phyloP scores from a whole-genome alignment of 2,329 filamentous ascomycete species.

The Diaporthe ilicicola region DNA sequence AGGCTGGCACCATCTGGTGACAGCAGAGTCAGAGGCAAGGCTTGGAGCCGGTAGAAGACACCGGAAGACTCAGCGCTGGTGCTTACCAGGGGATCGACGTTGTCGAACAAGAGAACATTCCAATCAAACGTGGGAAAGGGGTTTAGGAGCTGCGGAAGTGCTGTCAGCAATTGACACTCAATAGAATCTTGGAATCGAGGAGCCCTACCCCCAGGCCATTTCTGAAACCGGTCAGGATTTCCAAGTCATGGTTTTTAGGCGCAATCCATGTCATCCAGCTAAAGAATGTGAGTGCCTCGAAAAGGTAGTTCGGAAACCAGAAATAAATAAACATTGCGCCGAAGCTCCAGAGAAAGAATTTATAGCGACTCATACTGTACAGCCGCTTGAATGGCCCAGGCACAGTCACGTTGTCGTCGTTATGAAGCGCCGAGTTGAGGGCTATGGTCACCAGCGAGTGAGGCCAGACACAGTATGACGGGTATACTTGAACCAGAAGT shows the following conservation, averaged over 20 bases:
- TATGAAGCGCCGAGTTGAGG: slow-evolving; percentile 57
- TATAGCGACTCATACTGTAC: slow-evolving; percentile 53
- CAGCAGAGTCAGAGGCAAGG: background rate
- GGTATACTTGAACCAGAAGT: slow-evolving; percentile 46
- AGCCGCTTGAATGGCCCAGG: slow-evolving; percentile 42
- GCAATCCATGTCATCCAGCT: slow-evolving; percentile 64
- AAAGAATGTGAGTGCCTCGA: slow-evolving; percentile 55
- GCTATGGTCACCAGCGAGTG: slow-evolving; percentile 55
- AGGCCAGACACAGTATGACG: slow-evolving; percentile 62
- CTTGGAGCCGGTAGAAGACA: slow-evolving; percentile 41
- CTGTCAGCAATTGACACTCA: background rate
- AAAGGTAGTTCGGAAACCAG: slow-evolving; percentile 56
- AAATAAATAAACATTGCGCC: slow-evolving; percentile 59
- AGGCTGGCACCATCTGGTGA: background rate
- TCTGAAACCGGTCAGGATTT: slow-evolving; percentile 43
- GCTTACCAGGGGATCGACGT: slow-evolving; percentile 46
- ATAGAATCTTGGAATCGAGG: rapidly evolving
- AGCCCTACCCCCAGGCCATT: slow-evolving; percentile 41
- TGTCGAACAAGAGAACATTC: slow-evolving; percentile 26
- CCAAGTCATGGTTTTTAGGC: slow-evolving; percentile 47
- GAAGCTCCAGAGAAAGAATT: slow-evolving; percentile 55
- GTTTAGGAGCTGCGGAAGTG: slow-evolving; percentile 37
- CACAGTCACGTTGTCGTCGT: slow-evolving; percentile 32
- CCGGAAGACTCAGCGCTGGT: too few species aligned
- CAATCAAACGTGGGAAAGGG: slow-evolving; percentile 49